Evolutionary conservation across 2,329 filamentous ascomycete genomes (phyloP), one percentile per base, ranked within the genome.

Genomic region (Sphaceloma murrayae): DNA sequence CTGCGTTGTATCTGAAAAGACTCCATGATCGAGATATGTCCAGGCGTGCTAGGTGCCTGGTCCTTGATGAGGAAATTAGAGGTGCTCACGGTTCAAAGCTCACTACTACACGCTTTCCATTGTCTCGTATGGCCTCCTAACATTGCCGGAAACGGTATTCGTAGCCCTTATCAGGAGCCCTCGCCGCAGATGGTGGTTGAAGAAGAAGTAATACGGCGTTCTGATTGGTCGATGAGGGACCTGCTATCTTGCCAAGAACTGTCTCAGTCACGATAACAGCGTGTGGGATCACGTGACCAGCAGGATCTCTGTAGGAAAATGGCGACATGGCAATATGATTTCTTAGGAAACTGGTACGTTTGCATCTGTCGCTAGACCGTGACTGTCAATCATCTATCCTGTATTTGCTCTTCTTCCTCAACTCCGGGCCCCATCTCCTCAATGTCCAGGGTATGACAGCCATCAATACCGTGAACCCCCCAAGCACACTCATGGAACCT

Each of bases 361-460:
- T n/a, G n/a, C n/a, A 27, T 6, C 24, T 27, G 24, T 27, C 24
- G 24, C 6, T 11, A 27, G 24, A 11, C 7, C 24, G 7, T 27
- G 7, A 7, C 24, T 22, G 18, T 34, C 29, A 45, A n/a, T 45
- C 42, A 19, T 45, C 42, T 16, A 45, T 32, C 24, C 34, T 29
- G 21, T 47, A 47, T 19, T 43, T 30, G 46, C 58, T 65, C 48
- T 55, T 58, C 9, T 42, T 49, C 38, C 64, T 57, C 13, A 66
- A 46, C 9, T 26, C 21, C 13, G 54, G 55, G 4, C 61, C 61
- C 49, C 54, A 58, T 21, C 53, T 51, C 48, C 53, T 61, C 38
- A 64, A 61, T 3, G 55, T 32, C 52, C 58, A 56, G 1, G 61
- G 62, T 29, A 62, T 61, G 2, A 59, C 58, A 17, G 59, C 57